Percentiles rank a stretch among this genome's conserved stretches.
Evolutionary conservation across 495 filamentous ascomycete species (phyloP).

Genomic region (Chaetomium fimeti): DNA sequence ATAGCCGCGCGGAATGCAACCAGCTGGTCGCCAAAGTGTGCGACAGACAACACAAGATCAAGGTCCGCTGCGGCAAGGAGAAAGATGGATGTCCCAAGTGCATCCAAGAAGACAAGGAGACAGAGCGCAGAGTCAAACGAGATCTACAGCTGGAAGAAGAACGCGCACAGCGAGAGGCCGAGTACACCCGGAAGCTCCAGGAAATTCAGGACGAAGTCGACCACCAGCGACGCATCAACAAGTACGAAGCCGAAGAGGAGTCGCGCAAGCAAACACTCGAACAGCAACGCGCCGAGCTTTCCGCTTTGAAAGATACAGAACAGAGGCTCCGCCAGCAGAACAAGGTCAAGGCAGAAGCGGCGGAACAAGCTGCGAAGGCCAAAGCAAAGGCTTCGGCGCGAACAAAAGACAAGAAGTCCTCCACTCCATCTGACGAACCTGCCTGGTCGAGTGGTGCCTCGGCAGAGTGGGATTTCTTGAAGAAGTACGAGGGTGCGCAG

Average conservation of each 20-base stretch:
- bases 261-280: slow-evolving; percentile 48
- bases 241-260: slow-evolving; percentile 47
- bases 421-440: not conserved
- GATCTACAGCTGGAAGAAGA: slow-evolving; percentile 57
- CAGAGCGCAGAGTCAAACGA: slow-evolving; percentile 45
- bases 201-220: slow-evolving; percentile 60
- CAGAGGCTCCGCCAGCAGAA: slow-evolving; percentile 21
- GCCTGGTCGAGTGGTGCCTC: slow-evolving; percentile 30
- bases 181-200: slow-evolving; percentile 52
- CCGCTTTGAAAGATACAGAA: slow-evolving; percentile 23
- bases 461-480: slow-evolving; percentile 62
- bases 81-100: slow-evolving; percentile 48
- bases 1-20: slow-evolving; percentile 61
- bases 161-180: slow-evolving; percentile 48
- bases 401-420: too few relatives aligned
- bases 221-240: slow-evolving; percentile 47
- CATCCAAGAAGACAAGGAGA: slow-evolving; percentile 50
- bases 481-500: slow-evolving; percentile 47
- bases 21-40: slow-evolving; percentile 51
- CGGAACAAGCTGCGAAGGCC: slow-evolving; percentile 5
- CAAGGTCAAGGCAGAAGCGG: slow-evolving; percentile 8
- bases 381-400: not conserved
- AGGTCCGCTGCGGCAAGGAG: slow-evolving; percentile 36
- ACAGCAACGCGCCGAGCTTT: slow-evolving; percentile 39
- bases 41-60: slow-evolving; percentile 50